Conservation (phyloP, 2,329 filamentous ascomycete genomes). For the Calonectria pauciramosa region DNA sequence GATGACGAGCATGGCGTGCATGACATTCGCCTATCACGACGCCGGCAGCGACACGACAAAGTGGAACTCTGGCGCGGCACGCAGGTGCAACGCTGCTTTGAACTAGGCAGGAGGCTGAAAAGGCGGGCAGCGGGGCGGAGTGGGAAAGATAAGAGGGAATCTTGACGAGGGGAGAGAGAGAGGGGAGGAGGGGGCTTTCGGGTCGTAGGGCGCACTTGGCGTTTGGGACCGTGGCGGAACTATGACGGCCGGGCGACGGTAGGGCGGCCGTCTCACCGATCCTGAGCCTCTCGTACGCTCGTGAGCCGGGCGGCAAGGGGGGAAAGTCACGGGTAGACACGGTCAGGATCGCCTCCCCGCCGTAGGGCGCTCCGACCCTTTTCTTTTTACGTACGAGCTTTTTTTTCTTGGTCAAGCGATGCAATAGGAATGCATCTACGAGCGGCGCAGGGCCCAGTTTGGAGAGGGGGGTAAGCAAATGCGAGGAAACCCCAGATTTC, state of each 20-base stretch:
- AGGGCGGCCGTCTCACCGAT: slow-evolving; percentile 6
- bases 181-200: not conserved
- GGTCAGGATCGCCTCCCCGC: not conserved
- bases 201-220: slow-evolving; percentile 20
- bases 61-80: not conserved
- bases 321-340: slow-evolving; percentile 9
- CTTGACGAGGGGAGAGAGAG: slow-evolving; percentile 9
- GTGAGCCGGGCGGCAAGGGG: not conserved
- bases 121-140: slow-evolving; percentile 1
- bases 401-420: not conserved
- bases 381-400: not conserved
- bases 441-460: not conserved
- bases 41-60: not conserved
- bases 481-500: not conserved
- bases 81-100: not conserved
- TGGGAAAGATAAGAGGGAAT: not conserved
- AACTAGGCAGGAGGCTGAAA: slow-evolving; percentile 10
- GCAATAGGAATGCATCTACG: not conserved
- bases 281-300: not conserved
- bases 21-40: not conserved
- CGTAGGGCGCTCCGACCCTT: not conserved
- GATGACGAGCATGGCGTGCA: not conserved
- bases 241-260: slow-evolving; percentile 1
- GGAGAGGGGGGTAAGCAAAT: not conserved
- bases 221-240: slow-evolving; percentile 21